These are phyloP conservation scores for Prunella vulgaris DNA, from an alignment of 257 asterid species.

Conservation along the genomic window DNA sequence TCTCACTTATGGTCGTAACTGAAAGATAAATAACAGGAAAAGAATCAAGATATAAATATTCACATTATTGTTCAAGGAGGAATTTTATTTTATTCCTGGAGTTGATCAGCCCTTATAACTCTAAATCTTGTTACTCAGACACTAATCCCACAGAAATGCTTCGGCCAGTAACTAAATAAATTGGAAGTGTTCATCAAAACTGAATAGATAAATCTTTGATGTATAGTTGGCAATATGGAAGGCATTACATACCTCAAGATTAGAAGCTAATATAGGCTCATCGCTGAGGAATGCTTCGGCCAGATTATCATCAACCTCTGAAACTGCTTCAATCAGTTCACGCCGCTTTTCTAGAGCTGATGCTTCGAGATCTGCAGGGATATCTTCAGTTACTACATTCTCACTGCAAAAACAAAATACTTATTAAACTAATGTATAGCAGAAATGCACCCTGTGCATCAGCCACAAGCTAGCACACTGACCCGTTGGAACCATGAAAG, in stretches of 20 bases:
- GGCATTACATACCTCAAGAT: constrained; percentile 65
- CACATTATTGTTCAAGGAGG: neutral
- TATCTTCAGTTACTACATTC: constrained; percentile 61
- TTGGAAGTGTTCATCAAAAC: constrained; percentile 1
- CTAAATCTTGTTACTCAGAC: neutral
- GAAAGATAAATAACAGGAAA: neutral
- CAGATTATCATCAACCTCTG: constrained; percentile 94
- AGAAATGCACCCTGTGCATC: constrained; percentile 8
- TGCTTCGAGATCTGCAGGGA: constrained; percentile 72
- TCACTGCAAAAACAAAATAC: constrained; percentile 46
- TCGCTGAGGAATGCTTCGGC: constrained; percentile 89
- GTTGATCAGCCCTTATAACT: neutral
- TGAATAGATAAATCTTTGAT: neutral
- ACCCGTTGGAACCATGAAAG: constrained; percentile 94
- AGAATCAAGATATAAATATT: neutral
- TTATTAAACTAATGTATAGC: constrained; percentile 1
- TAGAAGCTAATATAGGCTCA: constrained; percentile 76
- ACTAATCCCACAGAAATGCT: neutral
- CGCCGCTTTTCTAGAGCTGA: constrained; percentile 77
- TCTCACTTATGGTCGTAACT: neutral
- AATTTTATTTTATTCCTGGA: neutral
- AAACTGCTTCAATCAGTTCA: constrained; percentile 80
- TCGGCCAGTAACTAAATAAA: constrained; percentile 3
- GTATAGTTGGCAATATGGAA: neutral
- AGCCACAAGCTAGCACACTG: constrained; percentile 35